These are phyloP conservation scores for Erodium trifolium DNA, from an alignment of 441 rosid genomes.

Conservation along the genomic window DNA sequence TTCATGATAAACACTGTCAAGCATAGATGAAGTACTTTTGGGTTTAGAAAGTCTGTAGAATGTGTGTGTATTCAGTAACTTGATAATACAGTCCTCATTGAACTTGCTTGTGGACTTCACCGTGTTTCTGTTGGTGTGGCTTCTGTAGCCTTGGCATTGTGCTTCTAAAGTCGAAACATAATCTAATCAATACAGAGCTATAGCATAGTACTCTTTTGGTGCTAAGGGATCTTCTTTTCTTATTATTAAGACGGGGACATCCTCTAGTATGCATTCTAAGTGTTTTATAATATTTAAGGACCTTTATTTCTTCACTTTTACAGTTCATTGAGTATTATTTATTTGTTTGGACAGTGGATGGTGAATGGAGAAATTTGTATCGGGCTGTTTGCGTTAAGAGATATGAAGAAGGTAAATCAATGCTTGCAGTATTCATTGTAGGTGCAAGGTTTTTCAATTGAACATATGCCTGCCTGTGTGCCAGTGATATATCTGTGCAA, in stretches of 20 bases:
- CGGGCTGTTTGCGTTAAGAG: constrained; percentile 85
- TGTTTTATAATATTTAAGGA: neutral
- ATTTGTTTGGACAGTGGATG: constrained; percentile 66
- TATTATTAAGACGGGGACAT: no score
- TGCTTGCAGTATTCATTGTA: constrained; percentile 7
- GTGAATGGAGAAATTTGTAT: constrained; percentile 98
- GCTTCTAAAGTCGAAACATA: neutral
- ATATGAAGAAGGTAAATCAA: constrained; percentile 63
- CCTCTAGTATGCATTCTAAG: no score
- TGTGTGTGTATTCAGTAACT: constrained; percentile 3
- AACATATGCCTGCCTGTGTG: neutral
- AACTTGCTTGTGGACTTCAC: neutral
- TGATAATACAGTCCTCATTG: neutral
- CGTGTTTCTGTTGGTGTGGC: neutral
- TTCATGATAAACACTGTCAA: neutral
- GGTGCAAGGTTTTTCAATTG: constrained; percentile 6
- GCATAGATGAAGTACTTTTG: neutral
- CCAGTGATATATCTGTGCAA: constrained; percentile 2
- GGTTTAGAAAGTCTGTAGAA: neutral
- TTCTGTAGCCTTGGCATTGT: neutral
- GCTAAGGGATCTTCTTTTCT: no score
- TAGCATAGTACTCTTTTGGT: no score
- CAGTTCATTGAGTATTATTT: constrained; percentile 20
- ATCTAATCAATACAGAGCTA: neutral
- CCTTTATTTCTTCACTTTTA: constrained; percentile 12